Evolutionary conservation across 169 alveolate species (phyloP), one percentile per base, ranked within the genome.

Genomic region (Perkinsus olseni): DNA sequence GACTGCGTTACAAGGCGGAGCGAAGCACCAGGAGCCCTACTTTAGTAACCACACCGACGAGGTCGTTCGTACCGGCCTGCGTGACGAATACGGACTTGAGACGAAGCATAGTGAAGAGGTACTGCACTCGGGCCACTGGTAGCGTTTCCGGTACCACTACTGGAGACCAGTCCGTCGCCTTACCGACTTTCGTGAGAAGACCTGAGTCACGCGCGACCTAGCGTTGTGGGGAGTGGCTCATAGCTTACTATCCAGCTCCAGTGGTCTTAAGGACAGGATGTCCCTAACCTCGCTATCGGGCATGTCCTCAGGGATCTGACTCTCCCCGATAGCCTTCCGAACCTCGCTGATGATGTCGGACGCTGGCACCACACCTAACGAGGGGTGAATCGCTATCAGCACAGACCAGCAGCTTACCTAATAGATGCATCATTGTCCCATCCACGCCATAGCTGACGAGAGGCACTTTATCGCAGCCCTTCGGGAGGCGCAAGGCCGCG

Each of bases 51-150:
- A 62, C 82, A 28, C 82, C 82, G 13, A 62, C 10, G 34, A 62
- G 82, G 10, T 24, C 1, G 36, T 62, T 8, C 37, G 82, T 94
- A 28, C 97, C 97, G 74, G 93, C 91, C 38, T 94, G 94, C 39
- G 94, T 93, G 34, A 96, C 97, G 94, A 94, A 95, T 38, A 96
- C 91, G 95, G 96, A 96, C 34, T 96, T 94, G 91, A 95, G 92
- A 74, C 96, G 96, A 50, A 96, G 94, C 96, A 96, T 95, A 6
- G 96, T 94, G 92, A 96, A 96, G 50, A 96, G 74, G 95, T 96
- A 96, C 50, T 96, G 98, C 4, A 96, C 96, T 93, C 96, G 95
- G 38, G 95, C 74, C 38, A 94, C 91, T 21, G 96, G 95, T 40
- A 94, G 95, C 50, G 93, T 96, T 91, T 95, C 94, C 51, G 96